A percentile compares a stretch with the other conserved stretches of the same genome.
These are phyloP conservation scores for Articulospora tetracladia DNA, from an alignment of 495 filamentous ascomycete genomes.

Conservation along the genomic window DNA sequence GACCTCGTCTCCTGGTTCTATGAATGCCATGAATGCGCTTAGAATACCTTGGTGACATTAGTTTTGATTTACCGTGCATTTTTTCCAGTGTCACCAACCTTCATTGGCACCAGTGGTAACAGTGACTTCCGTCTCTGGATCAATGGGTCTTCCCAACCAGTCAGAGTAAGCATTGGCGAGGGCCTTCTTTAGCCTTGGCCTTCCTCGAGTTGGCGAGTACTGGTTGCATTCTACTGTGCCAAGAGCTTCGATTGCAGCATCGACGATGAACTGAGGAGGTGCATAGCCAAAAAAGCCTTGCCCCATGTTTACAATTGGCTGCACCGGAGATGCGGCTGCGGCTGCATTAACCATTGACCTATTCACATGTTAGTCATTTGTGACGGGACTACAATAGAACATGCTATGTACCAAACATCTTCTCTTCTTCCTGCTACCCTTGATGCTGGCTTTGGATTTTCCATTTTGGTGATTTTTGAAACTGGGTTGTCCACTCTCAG, in stretches of 20 bases:
- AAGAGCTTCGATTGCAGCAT: slow-evolving; percentile 85
- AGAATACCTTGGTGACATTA: slow-evolving; percentile 55
- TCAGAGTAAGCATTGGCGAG: slow-evolving; percentile 86
- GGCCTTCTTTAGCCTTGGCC: slow-evolving; percentile 85
- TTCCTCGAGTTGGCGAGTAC: slow-evolving; percentile 92
- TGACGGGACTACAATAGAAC: too few species aligned
- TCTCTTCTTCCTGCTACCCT: slow-evolving; percentile 78
- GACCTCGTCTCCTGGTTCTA: slow-evolving; percentile 92
- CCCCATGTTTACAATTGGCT: slow-evolving; percentile 93
- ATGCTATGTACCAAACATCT: slow-evolving; percentile 77
- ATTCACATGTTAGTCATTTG: background rate
- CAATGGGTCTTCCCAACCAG: slow-evolving; percentile 70
- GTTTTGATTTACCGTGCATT: background rate
- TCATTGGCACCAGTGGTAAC: slow-evolving; percentile 98
- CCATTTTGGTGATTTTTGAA: slow-evolving; percentile 20
- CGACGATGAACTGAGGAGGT: slow-evolving; percentile 83
- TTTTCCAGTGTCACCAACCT: slow-evolving; percentile 39
- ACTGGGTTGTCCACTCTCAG: too few species aligned
- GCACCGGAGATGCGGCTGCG: slow-evolving; percentile 71
- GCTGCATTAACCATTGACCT: slow-evolving; percentile 98
- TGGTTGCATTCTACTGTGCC: slow-evolving; percentile 96
- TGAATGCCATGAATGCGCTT: slow-evolving; percentile 94
- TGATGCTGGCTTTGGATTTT: slow-evolving; percentile 60
- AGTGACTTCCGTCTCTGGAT: slow-evolving; percentile 88
- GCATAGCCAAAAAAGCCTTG: slow-evolving; percentile 99